Percentiles rank a stretch among this genome's conserved stretches.
These are phyloP conservation scores for Citrus australasica DNA, from an alignment of 345 rosid species.

Conservation along the genomic window DNA sequence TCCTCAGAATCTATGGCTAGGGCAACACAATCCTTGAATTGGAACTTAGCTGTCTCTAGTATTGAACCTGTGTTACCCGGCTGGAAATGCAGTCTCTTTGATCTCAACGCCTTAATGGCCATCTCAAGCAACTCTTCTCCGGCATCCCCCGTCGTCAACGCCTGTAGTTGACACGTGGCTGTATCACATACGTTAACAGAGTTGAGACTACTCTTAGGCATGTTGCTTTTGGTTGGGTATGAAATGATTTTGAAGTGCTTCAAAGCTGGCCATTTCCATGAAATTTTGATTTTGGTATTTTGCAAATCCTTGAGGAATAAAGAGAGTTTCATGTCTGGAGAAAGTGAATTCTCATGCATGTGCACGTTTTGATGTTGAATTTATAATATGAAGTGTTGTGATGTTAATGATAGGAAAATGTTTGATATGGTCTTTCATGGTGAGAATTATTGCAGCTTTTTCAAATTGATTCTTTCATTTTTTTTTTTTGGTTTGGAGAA, in stretches of 20 bases:
- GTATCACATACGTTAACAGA: neutral
- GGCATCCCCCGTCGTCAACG: neutral
- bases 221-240: neutral
- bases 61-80: conserved; percentile 26
- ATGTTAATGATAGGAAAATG: too few relatives aligned
- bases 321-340: neutral
- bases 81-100: conserved; percentile 33
- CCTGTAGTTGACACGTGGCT: neutral
- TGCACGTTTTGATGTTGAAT: too few relatives aligned
- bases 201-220: neutral
- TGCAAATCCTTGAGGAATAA: neutral
- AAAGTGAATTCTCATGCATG: too few relatives aligned
- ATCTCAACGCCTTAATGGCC: conserved; percentile 25
- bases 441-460: too few relatives aligned
- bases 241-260: conserved; percentile 10
- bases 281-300: neutral
- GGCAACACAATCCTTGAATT: conserved; percentile 11
- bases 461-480: too few relatives aligned
- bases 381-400: too few relatives aligned
- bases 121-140: neutral
- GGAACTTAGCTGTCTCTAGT: conserved; percentile 14
- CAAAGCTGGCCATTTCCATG: conserved; percentile 7
- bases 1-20: conserved; percentile 17
- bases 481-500: too few relatives aligned
- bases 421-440: too few relatives aligned